phyloP scores from a whole-genome alignment of 495 filamentous ascomycete genomes.

The Xylaria intraflava region DNA sequence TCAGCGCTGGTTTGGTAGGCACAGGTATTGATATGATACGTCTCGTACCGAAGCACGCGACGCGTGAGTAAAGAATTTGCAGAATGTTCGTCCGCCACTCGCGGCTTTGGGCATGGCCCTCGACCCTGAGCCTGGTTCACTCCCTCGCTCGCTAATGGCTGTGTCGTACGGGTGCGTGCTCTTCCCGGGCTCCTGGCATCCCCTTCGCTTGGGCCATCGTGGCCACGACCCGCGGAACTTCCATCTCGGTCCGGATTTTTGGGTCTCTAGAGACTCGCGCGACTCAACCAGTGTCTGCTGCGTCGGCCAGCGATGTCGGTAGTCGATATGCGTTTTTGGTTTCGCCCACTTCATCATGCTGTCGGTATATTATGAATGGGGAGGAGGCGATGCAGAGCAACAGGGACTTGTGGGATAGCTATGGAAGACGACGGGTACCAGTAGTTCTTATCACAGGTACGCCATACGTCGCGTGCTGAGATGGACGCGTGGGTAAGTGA shows the following conservation, averaged over 20 bases:
- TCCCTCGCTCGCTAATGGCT: constrained; percentile 5
- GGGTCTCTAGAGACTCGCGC: neutral
- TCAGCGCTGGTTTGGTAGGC: neutral
- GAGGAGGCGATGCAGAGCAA: too few species aligned
- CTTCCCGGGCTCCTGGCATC: constrained; percentile 6
- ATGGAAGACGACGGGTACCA: neutral
- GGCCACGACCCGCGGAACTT: neutral
- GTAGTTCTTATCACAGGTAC: neutral
- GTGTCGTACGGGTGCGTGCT: constrained; percentile 27
- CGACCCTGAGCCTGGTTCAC: neutral
- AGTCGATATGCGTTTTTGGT: constrained; percentile 9
- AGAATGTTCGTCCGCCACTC: neutral
- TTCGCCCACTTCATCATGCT: constrained; percentile 4
- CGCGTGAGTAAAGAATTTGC: neutral
- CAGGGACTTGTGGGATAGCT: neutral
- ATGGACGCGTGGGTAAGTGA: neutral
- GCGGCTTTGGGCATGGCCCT: neutral
- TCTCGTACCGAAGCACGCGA: neutral
- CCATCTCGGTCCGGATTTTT: neutral
- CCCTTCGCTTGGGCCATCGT: constrained; percentile 1
- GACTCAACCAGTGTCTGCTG: constrained; percentile 23
- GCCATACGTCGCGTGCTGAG: neutral
- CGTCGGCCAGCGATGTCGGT: constrained; percentile 25
- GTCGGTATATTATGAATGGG: constrained; percentile 3
- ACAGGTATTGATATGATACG: neutral